These are phyloP conservation scores for Blakeslea trispora DNA, from an alignment of 371 early-diverging fungal species.

Conservation along the genomic window DNA sequence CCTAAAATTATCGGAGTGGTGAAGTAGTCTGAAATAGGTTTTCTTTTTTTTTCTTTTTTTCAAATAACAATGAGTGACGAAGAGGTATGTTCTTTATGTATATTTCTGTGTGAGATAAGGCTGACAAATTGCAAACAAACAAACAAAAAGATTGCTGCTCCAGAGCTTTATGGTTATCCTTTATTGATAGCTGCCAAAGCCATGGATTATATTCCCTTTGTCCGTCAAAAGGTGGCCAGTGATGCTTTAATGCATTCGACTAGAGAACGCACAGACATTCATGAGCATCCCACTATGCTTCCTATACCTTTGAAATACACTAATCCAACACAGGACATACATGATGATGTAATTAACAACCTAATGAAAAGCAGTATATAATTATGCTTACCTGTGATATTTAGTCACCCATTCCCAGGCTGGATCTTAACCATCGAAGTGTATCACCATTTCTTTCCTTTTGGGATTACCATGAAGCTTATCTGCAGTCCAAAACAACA, in stretches of 20 bases:
- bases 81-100: too few species aligned
- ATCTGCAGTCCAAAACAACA: conserved; percentile 25
- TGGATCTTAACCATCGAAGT: conserved; percentile 18
- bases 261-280: conserved; percentile 21
- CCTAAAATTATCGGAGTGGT: too few species aligned
- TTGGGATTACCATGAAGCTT: conserved; percentile 42
- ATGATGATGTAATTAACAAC: background rate
- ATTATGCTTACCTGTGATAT: background rate
- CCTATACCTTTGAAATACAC: conserved; percentile 28
- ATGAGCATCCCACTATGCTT: conserved; percentile 31
- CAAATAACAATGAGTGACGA: too few species aligned
- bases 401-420: background rate
- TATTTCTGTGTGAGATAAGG: too few species aligned
- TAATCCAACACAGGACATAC: background rate
- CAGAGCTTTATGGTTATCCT: conserved; percentile 36
- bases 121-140: too few species aligned
- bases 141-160: conserved; percentile 12
- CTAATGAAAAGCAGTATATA: background rate
- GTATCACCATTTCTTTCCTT: conserved; percentile 35
- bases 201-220: conserved; percentile 27
- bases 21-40: background rate
- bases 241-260: conserved; percentile 26
- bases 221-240: conserved; percentile 32
- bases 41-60: background rate
- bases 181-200: conserved; percentile 29